phyloP scores from a whole-genome alignment of 2,329 filamentous ascomycete genomes.

The Rugonectria rugulosa region DNA sequence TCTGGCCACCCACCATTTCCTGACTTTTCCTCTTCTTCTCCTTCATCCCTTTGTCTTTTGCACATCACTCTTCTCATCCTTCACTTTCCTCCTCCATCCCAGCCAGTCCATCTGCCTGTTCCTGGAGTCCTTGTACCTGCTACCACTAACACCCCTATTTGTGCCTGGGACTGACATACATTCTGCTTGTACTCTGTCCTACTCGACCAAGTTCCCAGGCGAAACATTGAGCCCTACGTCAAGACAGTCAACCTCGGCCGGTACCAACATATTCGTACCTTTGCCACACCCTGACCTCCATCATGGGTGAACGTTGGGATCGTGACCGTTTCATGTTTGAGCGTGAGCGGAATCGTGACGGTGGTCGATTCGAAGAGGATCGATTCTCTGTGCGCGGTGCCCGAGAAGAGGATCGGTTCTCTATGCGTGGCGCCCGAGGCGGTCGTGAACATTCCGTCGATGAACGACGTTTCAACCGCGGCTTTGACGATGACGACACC shows the following conservation, averaged over 20 bases:
- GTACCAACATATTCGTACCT: conserved; percentile 17
- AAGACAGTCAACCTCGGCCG: conserved; percentile 21
- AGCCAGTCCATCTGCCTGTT: conserved; percentile 1
- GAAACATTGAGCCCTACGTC: conserved; percentile 3
- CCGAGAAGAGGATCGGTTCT: conserved; percentile 59
- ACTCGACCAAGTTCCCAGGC: background rate
- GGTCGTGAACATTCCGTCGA: conserved; percentile 56
- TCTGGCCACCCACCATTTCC: conserved; percentile 31
- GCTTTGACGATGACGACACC: conserved; percentile 57
- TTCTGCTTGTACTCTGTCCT: background rate
- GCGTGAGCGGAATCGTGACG: conserved; percentile 51
- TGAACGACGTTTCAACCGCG: conserved; percentile 52
- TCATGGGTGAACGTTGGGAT: conserved; percentile 58
- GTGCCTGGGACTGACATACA: conserved; percentile 9
- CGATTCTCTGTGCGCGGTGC: conserved; percentile 50
- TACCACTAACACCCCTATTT: background rate
- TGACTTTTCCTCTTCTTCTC: conserved; percentile 9
- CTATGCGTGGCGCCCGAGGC: conserved; percentile 46
- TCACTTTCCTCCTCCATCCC: background rate
- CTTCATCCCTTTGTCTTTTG: conserved; percentile 9
- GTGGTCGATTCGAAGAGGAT: conserved; percentile 55
- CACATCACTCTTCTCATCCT: conserved; percentile 11
- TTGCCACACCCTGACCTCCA: conserved; percentile 12
- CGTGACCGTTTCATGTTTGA: conserved; percentile 56
- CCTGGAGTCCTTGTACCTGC: conserved; percentile 1